Evolutionary conservation across 768 basidiomycete genomes (phyloP), one percentile per base, ranked within the genome.

Genomic region (Lactarius tabidus): DNA sequence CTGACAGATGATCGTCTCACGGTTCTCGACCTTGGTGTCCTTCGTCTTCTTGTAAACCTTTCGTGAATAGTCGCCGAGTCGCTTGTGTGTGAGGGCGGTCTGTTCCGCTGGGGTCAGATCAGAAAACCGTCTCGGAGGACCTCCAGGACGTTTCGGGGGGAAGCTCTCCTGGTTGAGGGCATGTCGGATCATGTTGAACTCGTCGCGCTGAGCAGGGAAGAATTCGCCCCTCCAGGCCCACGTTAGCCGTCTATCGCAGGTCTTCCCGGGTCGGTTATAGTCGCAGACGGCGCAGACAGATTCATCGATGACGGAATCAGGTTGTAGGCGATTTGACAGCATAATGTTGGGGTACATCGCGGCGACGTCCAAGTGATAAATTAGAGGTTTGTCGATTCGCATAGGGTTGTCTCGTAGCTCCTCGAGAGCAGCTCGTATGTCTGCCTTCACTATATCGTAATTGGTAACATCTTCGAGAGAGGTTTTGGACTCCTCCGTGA

Each of bases 301-400:
- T 75, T 98, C 97, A 72, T 95, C 93, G 12, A 98, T 90, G 79
- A 98, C 91, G 2, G 97, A 97, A 77, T 99, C 97, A 2, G 97
- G 97, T 71, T 99, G 97, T 2, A 99, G 82, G 38, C 97, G 92
- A 74, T 99, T 99, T 20, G 95, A 98, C 80, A 99, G 88, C 97
- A 99, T 99, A 85, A 99, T 98, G 76, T 98, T 99, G 63, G 97
- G 97, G 75, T 99, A 98, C 97, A 99, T 99, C 68, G 97, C 97
- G 2, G 97, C 97, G 67, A 99, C 97, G 72, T 99, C 97, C 72
- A 98, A 77, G 76, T 99, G 97, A 77, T 99, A 99, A 73, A 99
- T 98, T 68, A 98, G 85, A 0, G 97, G 97, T 15, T 87, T 91
- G 78, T 98, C 95, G 51, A 81, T 80, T 17, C 96, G 91, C 60